Conservation (phyloP, 805 yeast genomes). For the Lachancea meyersii region DNA sequence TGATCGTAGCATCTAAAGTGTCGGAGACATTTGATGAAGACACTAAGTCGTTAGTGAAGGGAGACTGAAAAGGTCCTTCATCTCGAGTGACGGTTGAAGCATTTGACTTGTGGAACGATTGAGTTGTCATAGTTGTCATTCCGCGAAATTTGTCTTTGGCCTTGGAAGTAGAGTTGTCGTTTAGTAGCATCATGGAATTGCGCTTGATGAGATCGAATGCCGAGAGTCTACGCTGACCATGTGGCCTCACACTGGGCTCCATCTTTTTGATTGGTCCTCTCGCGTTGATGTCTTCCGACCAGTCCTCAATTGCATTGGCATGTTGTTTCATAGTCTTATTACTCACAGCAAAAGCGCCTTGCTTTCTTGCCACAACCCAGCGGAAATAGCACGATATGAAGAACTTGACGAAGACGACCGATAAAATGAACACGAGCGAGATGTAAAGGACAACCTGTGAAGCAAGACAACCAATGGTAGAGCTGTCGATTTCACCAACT, state of each 20-base stretch:
- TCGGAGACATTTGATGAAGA: constrained; percentile 24
- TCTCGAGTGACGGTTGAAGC: background rate
- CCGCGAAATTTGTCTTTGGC: constrained; percentile 13
- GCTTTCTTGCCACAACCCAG: constrained; percentile 71
- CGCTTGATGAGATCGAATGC: constrained; percentile 9
- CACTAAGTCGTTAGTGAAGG: constrained; percentile 7
- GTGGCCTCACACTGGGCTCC: constrained; percentile 48
- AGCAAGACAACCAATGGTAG: constrained; percentile 90
- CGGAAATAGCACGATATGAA: constrained; percentile 82
- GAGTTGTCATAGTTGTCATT: constrained; percentile 59
- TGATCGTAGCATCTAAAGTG: constrained; percentile 50
- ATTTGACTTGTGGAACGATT: constrained; percentile 22
- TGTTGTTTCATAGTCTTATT: constrained; percentile 57
- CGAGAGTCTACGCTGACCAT: constrained; percentile 14
- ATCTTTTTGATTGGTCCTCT: constrained; percentile 48
- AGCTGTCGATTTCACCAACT: constrained; percentile 85
- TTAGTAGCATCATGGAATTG: constrained; percentile 9
- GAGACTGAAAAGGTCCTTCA: constrained; percentile 1
- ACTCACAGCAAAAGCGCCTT: constrained; percentile 68
- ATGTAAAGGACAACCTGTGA: constrained; percentile 75
- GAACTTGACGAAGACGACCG: constrained; percentile 74
- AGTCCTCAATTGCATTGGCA: constrained; percentile 65
- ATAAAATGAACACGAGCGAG: constrained; percentile 76
- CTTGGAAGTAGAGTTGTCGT: background rate
- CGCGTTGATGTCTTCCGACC: constrained; percentile 65